phyloP scores from a whole-genome alignment of 305 asterid species.

The Fraxinus dipetala region DNA sequence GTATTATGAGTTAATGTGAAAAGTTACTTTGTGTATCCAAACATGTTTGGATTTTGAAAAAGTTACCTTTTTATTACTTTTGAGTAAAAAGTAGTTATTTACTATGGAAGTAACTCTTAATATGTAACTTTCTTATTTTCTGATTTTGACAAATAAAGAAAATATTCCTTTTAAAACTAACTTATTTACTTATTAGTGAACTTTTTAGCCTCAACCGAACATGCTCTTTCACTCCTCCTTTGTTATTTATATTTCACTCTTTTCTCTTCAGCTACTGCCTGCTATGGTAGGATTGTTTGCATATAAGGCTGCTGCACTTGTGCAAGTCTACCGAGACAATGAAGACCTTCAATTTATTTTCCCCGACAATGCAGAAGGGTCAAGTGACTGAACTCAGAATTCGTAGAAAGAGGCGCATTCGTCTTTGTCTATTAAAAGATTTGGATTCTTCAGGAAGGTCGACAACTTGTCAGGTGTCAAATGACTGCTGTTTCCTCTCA shows the following conservation, averaged over 20 bases:
- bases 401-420: neutral
- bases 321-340: conserved; percentile 93
- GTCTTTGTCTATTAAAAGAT: neutral
- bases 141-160: neutral
- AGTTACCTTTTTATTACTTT: neutral
- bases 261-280: conserved; percentile 66
- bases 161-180: neutral
- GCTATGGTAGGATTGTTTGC: conserved; percentile 94
- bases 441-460: neutral
- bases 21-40: neutral
- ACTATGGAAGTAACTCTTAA: neutral
- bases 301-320: conserved; percentile 91
- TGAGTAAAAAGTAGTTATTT: neutral
- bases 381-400: conserved; percentile 32
- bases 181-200: neutral
- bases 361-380: conserved; percentile 49
- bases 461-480: conserved; percentile 13
- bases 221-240: neutral
- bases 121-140: neutral
- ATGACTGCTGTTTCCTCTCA: neutral
- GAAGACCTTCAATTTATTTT: conserved; percentile 80
- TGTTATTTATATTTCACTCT: neutral
- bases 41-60: neutral
- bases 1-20: neutral
- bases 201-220: neutral